Base-by-base conservation (phyloP, 2,329 filamentous ascomycete species). In the Incumbomyces delicatus region DNA sequence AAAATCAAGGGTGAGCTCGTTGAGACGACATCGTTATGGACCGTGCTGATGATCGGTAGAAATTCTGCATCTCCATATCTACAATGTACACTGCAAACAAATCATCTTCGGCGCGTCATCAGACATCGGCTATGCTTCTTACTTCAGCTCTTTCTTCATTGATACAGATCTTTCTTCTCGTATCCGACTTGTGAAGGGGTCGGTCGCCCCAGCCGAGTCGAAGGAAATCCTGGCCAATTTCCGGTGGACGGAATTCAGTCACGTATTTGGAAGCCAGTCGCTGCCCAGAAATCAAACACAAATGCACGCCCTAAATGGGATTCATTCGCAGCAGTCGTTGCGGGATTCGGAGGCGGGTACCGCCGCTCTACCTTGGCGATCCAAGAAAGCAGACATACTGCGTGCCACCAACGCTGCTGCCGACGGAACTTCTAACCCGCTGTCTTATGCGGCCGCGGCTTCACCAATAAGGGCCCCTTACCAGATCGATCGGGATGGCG, bases 211-310 rank as follows among this genome's bases (percentile, higher is more conserved):
- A 0, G 53, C 53, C 16, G 66, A 70, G 35, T 51, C 70, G 18
- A 59, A 53, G 30, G 55, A 58, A 31, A 47, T 57, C 41, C 37
- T 51, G 11, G 46, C 50, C 34, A 49, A 50, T 7, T 57, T 57
- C 39, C 41, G 32, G 11, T 44, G 45, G 20, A 66, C 67, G 31
- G 73, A 69, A 50, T 74, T 80, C 52, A 60, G 66, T 4, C 61
- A 66, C 30, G 55, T 80, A 17, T 79, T 81, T 56, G 72, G 75
- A 34, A 36, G 17, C 20, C 17, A 35, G 10, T 30, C 18, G 7
- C 18, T 44, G 7, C 13, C 12, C 6, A 32, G 13, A n/a, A n/a
- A 42, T 6, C 29, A 10, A 6, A 6, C 32, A 12, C 22, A 12
- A 42, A 8, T 32, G 6, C 40, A 32, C 18, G 40, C 11, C 3